A percentile compares a stretch with the other conserved stretches of the same genome.
These are phyloP conservation scores for Litsea cubeba DNA, from an alignment of 164 flowering plant species.

Conservation along the genomic window DNA sequence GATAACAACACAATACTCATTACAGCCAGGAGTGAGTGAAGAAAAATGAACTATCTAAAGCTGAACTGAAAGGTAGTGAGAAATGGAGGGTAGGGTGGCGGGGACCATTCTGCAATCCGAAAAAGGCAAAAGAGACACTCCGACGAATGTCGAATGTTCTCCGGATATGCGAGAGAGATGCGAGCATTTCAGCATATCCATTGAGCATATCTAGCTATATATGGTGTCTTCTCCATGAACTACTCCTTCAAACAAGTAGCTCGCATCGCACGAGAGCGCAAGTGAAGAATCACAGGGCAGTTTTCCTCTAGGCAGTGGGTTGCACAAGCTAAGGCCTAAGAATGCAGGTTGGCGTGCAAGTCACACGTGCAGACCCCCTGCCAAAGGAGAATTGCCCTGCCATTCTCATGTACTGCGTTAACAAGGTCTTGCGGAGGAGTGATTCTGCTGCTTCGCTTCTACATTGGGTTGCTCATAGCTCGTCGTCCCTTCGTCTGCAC, in stretches of 20 bases:
- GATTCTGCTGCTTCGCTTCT: too few relatives aligned
- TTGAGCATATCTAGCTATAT: neutral
- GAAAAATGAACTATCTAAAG: too few relatives aligned
- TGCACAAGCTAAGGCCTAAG: too few relatives aligned
- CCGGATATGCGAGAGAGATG: neutral
- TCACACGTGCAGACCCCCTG: neutral
- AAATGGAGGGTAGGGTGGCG: neutral
- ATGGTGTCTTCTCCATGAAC: neutral
- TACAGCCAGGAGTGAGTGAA: too few relatives aligned
- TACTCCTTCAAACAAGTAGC: neutral
- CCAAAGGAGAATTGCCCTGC: conserved; percentile 8
- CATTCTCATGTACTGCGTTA: neutral
- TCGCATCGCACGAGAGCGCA: neutral
- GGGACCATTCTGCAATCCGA: neutral
- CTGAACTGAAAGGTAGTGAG: too few relatives aligned
- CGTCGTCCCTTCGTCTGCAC: too few relatives aligned
- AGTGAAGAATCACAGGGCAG: neutral
- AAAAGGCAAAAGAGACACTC: neutral
- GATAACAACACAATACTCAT: too few relatives aligned
- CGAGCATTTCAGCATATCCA: neutral
- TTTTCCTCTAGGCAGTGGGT: conserved; percentile 1
- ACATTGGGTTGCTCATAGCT: too few relatives aligned
- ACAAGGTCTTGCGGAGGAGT: too few relatives aligned
- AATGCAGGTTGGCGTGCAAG: too few relatives aligned
- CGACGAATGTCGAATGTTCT: neutral